A percentile compares a stretch with the other conserved stretches of the same genome.
phyloP scores from a whole-genome alignment of 352 stramenopile species.

The Globisporangium carolinianum region DNA sequence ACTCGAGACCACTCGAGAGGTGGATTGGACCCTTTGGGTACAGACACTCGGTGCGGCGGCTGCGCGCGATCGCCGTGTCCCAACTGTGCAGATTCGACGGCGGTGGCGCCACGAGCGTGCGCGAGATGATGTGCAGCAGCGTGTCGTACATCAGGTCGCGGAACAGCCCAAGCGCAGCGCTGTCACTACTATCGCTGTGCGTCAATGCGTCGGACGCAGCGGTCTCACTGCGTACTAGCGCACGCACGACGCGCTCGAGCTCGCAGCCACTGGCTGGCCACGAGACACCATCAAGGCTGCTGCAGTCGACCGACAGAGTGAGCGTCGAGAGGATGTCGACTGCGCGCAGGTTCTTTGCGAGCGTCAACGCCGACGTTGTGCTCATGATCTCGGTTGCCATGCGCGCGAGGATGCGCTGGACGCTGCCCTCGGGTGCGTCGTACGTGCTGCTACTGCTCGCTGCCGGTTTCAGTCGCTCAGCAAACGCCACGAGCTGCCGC shows the following conservation, averaged over 20 bases:
- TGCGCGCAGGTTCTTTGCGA: constrained; percentile 40
- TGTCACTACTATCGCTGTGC: not conserved
- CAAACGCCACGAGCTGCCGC: constrained; percentile 60
- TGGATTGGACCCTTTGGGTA: constrained; percentile 70
- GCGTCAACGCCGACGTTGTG: constrained; percentile 27
- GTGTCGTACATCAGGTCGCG: constrained; percentile 71
- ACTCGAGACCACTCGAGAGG: constrained; percentile 65
- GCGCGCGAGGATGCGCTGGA: constrained; percentile 65
- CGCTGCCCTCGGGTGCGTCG: constrained; percentile 14
- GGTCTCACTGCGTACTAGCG: constrained; percentile 13
- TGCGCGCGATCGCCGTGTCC: constrained; percentile 36
- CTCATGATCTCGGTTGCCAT: constrained; percentile 36
- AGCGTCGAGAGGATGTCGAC: constrained; percentile 51
- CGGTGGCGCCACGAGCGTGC: constrained; percentile 30
- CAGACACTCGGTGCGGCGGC: constrained; percentile 30
- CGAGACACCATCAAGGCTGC: not conserved
- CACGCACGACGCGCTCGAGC: constrained; percentile 20
- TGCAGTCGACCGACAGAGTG: constrained; percentile 40
- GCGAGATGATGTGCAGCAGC: constrained; percentile 71
- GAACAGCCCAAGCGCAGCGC: constrained; percentile 22
- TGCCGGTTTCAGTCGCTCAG: constrained; percentile 12
- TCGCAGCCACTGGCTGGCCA: not conserved
- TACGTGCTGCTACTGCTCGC: not conserved
- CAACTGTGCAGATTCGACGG: constrained; percentile 27
- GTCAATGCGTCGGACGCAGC: constrained; percentile 1